Conservation (phyloP, 768 basidiomycete species). For the Gloeophyllum trabeum region DNA sequence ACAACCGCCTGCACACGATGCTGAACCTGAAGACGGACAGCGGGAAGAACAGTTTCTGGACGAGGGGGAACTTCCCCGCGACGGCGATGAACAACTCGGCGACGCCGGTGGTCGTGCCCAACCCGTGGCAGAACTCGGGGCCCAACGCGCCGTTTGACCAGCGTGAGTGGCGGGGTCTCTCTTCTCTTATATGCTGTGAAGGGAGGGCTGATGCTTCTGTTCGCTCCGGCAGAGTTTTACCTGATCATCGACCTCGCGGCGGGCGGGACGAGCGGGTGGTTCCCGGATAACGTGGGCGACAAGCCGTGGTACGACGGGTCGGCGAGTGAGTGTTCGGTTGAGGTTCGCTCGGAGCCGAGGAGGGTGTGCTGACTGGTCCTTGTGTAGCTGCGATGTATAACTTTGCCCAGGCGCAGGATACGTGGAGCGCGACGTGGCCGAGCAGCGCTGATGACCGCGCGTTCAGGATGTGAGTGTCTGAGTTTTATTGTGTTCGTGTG, state of each 20-base stretch:
- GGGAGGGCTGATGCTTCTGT: conserved; percentile 6
- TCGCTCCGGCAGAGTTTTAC: conserved; percentile 70
- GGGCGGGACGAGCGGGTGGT: conserved; percentile 70
- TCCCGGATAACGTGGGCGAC: conserved; percentile 49
- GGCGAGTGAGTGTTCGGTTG: conserved; percentile 23
- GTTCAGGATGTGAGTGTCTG: conserved; percentile 46
- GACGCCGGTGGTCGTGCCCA: conserved; percentile 25
- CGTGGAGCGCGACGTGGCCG: conserved; percentile 76
- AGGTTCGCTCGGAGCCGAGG: background rate
- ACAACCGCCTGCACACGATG: conserved; percentile 38
- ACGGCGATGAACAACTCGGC: conserved; percentile 32
- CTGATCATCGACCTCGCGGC: conserved; percentile 72
- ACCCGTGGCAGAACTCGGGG: conserved; percentile 40
- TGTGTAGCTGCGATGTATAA: conserved; percentile 52
- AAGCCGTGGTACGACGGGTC: conserved; percentile 59
- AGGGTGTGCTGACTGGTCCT: background rate
- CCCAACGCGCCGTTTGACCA: conserved; percentile 49
- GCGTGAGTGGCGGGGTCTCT: conserved; percentile 17
- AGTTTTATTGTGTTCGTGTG: background rate
- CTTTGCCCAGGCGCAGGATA: conserved; percentile 46
- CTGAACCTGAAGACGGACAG: conserved; percentile 32
- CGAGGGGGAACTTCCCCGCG: conserved; percentile 36
- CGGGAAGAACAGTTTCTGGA: conserved; percentile 38
- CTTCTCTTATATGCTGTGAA: background rate
- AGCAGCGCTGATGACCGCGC: conserved; percentile 45